Evolutionary conservation across 2,329 filamentous ascomycete genomes (phyloP), one percentile per base, ranked within the genome.

Genomic region (Hypoxylon sp.): DNA sequence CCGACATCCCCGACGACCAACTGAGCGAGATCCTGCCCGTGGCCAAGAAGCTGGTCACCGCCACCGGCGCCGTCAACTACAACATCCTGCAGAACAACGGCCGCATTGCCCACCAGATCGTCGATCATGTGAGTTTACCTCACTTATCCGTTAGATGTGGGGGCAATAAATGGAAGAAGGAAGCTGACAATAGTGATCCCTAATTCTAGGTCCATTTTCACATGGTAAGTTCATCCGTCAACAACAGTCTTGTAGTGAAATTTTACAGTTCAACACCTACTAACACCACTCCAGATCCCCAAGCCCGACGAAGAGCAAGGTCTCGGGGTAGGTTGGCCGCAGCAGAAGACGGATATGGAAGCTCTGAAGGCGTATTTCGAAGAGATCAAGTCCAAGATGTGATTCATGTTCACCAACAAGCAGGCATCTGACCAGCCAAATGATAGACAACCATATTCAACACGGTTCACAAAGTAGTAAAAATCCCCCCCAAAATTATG

Each of bases 41-140:
- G 11, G 87, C 90, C 36, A 97, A 96, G 82, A 93, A 89, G 73
- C 83, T 99, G 36, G 91, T 88, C 37, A 73, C 78, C 13, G 93
- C 91, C 19, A 85, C 83, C 3, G 90, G 90, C 26, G 86, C 88
- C 3, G 76, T 78, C 41, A 82, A 97, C 72, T 99, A 91, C 79
- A 99, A 99, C 69, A 82, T 99, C 37, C 77, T 99, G 52, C 94
- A 99, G 77, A 99, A 99, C 76, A 99, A 99, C 68, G 94, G 94
- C 42, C 79, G 83, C 15, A 83, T 93, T 66, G 94, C 94, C 12
- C 94, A 99, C 73, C 94, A 97, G 76, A 79, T 88, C 59, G 93
- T 99, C 56, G 88, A 91, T 62, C 94, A 99, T 75, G 93, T 94
- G 76, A 75, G 84, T 76, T 40, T 15, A 29, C 29, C 32, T 19